Evolutionary conservation across 306 rosid species (phyloP).

Genomic region (Trichosanthes cucumerina): DNA sequence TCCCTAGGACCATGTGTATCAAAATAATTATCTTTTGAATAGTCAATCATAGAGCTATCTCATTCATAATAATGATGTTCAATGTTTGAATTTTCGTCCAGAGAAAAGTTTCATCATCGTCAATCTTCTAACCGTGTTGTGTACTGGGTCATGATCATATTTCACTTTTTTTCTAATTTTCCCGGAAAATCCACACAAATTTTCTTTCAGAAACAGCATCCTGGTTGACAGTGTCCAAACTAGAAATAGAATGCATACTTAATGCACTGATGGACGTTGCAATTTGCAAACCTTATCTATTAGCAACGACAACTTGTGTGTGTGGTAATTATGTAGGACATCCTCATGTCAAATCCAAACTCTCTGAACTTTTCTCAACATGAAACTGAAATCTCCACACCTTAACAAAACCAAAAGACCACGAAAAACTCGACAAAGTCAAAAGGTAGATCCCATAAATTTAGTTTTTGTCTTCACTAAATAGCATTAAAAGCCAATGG

Average conservation of each 20-base stretch:
- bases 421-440: background rate
- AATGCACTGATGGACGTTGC: background rate
- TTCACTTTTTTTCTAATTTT: background rate
- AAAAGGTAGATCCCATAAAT: too few relatives aligned
- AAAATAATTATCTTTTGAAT: too few relatives aligned
- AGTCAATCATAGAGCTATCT: background rate
- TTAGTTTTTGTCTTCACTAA: too few relatives aligned
- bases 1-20: too few relatives aligned
- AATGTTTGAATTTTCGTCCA: background rate
- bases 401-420: too few relatives aligned
- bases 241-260: background rate
- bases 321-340: background rate
- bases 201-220: background rate
- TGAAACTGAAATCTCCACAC: too few relatives aligned
- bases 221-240: background rate
- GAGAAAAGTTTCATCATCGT: background rate
- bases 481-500: too few relatives aligned
- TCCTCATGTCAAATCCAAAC: background rate
- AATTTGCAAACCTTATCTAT: background rate
- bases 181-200: background rate
- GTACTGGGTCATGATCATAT: background rate
- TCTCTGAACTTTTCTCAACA: background rate
- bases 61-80: background rate
- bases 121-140: background rate
- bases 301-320: background rate